These are phyloP conservation scores for Metschnikowia picachoensis DNA, from an alignment of 805 yeast species.

Conservation along the genomic window DNA sequence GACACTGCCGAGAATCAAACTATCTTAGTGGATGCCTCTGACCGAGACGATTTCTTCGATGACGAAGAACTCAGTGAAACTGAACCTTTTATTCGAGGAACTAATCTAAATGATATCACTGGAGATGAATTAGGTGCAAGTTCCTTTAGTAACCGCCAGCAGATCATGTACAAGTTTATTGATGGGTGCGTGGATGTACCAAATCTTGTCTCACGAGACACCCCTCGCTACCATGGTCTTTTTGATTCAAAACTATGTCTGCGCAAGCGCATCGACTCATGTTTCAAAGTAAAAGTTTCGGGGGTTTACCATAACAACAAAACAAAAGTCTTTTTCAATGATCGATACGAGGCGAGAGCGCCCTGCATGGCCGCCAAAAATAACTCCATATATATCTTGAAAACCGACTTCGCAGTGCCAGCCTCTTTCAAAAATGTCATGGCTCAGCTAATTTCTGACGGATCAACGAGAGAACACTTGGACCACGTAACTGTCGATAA, in stretches of 20 bases:
- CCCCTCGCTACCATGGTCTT: conserved; percentile 29
- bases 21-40: conserved; percentile 48
- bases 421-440: conserved; percentile 59
- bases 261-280: conserved; percentile 55
- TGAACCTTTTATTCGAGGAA: background rate
- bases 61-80: conserved; percentile 12
- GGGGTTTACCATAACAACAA: conserved; percentile 15
- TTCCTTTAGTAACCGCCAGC: conserved; percentile 34
- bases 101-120: background rate
- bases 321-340: conserved; percentile 45
- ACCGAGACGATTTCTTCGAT: conserved; percentile 31
- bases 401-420: conserved; percentile 62
- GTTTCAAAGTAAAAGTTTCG: conserved; percentile 41
- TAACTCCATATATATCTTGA: conserved; percentile 61
- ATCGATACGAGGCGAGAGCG: conserved; percentile 45
- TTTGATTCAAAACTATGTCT: conserved; percentile 54
- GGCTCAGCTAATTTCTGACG: conserved; percentile 41
- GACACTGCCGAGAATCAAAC: conserved; percentile 52
- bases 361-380: conserved; percentile 51
- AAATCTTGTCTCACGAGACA: conserved; percentile 1
- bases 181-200: conserved; percentile 39
- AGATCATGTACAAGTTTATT: conserved; percentile 60
- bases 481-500: conserved; percentile 33
- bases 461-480: conserved; percentile 22
- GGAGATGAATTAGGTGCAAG: background rate